Percentiles rank a stretch among this genome's conserved stretches.
phyloP scores from a whole-genome alignment of 106 monocot genomes.

The Alisma plantagoaquatica region DNA sequence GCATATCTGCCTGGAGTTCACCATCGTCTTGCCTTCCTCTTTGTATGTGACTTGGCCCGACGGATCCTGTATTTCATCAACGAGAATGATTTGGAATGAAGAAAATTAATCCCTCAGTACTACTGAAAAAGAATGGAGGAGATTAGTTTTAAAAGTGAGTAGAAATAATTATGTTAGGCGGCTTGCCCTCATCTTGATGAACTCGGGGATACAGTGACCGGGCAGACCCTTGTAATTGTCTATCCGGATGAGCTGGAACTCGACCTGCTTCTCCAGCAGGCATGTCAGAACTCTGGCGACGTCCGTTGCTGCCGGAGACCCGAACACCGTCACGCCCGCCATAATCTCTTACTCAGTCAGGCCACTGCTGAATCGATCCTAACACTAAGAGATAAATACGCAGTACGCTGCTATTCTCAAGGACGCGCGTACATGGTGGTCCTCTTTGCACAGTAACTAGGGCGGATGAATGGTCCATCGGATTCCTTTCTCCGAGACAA shows the following conservation, averaged over 20 bases:
- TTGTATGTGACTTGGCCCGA: slow-evolving; percentile 9
- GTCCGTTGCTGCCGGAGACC: background rate
- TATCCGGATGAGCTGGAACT: slow-evolving; percentile 4
- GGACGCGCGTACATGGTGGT: no score
- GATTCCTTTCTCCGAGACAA: no score
- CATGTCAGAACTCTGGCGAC: slow-evolving; percentile 6
- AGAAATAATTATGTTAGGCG: background rate
- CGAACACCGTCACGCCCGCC: slow-evolving; percentile 1
- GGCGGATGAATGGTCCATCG: no score
- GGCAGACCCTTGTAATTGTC: slow-evolving; percentile 7
- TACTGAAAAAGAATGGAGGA: background rate
- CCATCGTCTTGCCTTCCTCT: background rate
- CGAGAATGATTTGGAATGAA: background rate
- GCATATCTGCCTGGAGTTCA: slow-evolving; percentile 39
- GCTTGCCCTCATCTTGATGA: background rate
- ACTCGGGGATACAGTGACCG: background rate
- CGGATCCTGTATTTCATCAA: background rate
- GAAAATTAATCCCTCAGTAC: background rate
- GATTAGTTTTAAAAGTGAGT: no score
- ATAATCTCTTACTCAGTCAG: no score
- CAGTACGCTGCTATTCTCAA: no score
- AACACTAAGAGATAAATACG: no score
- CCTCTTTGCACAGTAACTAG: no score
- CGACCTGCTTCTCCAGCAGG: slow-evolving; percentile 6
- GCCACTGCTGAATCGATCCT: no score